A percentile compares a stretch with the other conserved stretches of the same genome.
phyloP scores from a whole-genome alignment of 164 flowering plant genomes.

The Hamamelis virginiana region DNA sequence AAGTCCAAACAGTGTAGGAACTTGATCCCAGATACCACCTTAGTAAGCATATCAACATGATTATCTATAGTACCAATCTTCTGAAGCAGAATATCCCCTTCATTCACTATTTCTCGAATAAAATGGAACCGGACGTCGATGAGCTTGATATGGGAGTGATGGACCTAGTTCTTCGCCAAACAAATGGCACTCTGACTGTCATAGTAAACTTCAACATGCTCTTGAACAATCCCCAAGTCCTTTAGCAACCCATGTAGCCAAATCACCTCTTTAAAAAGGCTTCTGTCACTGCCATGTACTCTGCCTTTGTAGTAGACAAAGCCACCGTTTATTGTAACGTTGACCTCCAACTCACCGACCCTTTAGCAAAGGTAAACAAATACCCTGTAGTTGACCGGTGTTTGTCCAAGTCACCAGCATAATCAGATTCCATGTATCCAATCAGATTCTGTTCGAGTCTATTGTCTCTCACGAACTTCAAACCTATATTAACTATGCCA shows the following conservation, averaged over 20 bases:
- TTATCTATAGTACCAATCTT: conserved; percentile 5
- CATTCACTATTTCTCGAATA: background rate
- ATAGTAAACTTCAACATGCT: background rate
- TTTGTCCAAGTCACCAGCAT: background rate
- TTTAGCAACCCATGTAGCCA: background rate
- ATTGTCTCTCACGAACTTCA: background rate
- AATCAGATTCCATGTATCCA: conserved; percentile 1
- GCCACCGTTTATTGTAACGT: background rate
- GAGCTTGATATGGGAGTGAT: conserved; percentile 1
- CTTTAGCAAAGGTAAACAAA: background rate
- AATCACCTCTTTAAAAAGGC: too few relatives aligned
- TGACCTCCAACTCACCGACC: background rate
- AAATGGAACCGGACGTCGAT: conserved; percentile 8
- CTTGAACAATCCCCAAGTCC: background rate
- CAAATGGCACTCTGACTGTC: conserved; percentile 7
- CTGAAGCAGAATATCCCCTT: background rate
- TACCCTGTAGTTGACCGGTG: conserved; percentile 1
- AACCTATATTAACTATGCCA: background rate
- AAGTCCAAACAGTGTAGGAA: background rate
- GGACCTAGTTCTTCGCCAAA: too few relatives aligned
- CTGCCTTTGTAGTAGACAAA: background rate
- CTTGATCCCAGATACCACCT: background rate
- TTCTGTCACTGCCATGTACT: background rate
- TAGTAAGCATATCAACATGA: conserved; percentile 13
- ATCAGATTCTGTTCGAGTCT: background rate